Percentiles rank a stretch among this genome's conserved stretches.
Evolutionary conservation across 495 filamentous ascomycete species (phyloP).

Genomic region (Lasiosphaeria hispida): DNA sequence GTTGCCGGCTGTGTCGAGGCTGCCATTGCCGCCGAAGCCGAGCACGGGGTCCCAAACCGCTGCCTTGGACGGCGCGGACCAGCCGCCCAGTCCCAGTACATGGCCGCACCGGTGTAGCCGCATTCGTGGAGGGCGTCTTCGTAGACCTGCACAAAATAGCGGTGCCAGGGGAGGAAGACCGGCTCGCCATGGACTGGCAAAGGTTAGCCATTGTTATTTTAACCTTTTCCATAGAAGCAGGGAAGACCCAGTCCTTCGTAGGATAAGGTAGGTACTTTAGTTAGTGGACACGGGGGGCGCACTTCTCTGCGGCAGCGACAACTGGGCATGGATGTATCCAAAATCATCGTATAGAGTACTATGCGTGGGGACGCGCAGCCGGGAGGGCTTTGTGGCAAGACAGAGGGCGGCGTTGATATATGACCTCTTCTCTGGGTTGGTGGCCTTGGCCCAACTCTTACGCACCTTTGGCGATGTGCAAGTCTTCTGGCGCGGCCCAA

Average conservation of each 20-base stretch:
- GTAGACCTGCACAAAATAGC: slow-evolving; percentile 5
- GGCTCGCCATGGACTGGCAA: slow-evolving; percentile 2
- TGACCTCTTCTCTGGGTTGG: slow-evolving; percentile 1
- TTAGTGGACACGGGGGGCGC: background rate
- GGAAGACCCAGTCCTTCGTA: no score
- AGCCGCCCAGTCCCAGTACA: slow-evolving; percentile 9
- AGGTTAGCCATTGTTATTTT: no score
- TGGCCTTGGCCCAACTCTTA: slow-evolving; percentile 9
- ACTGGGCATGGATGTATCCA: background rate
- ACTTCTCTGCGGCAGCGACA: background rate
- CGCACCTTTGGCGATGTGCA: slow-evolving; percentile 8
- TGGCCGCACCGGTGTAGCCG: background rate
- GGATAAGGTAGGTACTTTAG: no score
- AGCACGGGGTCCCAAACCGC: slow-evolving; percentile 7
- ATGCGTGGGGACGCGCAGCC: background rate
- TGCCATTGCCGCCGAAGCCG: slow-evolving; percentile 14
- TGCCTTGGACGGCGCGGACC: background rate
- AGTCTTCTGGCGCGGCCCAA: background rate
- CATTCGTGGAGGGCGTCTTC: slow-evolving; percentile 1
- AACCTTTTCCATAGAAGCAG: no score
- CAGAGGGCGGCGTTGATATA: slow-evolving; percentile 7
- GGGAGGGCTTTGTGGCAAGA: background rate
- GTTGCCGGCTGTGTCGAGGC: background rate
- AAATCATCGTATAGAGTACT: slow-evolving; percentile 9
- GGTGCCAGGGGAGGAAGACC: slow-evolving; percentile 4